A percentile compares a stretch with the other conserved stretches of the same genome.
These are phyloP conservation scores for Xylaria intraflava DNA, from an alignment of 495 filamentous ascomycete genomes.

Conservation along the genomic window DNA sequence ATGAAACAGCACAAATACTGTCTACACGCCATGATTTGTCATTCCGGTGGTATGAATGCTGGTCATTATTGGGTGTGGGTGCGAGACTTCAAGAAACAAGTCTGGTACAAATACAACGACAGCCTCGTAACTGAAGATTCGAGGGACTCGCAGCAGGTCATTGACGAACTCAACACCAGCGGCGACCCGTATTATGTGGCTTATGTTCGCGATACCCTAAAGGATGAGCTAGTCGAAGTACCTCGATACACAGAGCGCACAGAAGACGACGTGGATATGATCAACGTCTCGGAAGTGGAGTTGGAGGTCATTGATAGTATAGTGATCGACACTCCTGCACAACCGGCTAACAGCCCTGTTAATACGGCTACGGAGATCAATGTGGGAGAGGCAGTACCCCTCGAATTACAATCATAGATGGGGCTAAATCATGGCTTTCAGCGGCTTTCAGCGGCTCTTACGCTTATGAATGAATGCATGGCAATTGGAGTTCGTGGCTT, in stretches of 20 bases:
- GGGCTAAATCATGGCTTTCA: too few species aligned
- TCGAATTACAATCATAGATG: neutral
- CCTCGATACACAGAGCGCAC: constrained; percentile 22
- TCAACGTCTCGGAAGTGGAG: neutral
- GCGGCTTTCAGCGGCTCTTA: neutral
- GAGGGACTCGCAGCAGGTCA: constrained; percentile 49
- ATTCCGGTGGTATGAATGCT: constrained; percentile 57
- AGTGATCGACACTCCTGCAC: constrained; percentile 5
- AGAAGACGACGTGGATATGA: neutral
- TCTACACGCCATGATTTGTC: constrained; percentile 90
- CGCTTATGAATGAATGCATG: neutral
- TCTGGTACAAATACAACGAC: constrained; percentile 96
- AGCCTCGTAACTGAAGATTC: constrained; percentile 61
- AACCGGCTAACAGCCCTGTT: constrained; percentile 10
- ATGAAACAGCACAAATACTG: constrained; percentile 60
- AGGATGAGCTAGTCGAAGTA: constrained; percentile 54
- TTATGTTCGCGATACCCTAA: constrained; percentile 63
- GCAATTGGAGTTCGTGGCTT: neutral
- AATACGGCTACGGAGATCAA: neutral
- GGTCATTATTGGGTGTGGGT: constrained; percentile 99
- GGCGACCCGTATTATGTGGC: constrained; percentile 86
- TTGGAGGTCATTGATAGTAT: constrained; percentile 12
- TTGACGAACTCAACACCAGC: constrained; percentile 52
- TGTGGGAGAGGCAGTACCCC: neutral
- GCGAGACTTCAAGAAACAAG: constrained; percentile 67